Evolutionary conservation across 1,139 yeast genomes (phyloP), one percentile per base, ranked within the genome.

Genomic region (Pichia cactophila): DNA sequence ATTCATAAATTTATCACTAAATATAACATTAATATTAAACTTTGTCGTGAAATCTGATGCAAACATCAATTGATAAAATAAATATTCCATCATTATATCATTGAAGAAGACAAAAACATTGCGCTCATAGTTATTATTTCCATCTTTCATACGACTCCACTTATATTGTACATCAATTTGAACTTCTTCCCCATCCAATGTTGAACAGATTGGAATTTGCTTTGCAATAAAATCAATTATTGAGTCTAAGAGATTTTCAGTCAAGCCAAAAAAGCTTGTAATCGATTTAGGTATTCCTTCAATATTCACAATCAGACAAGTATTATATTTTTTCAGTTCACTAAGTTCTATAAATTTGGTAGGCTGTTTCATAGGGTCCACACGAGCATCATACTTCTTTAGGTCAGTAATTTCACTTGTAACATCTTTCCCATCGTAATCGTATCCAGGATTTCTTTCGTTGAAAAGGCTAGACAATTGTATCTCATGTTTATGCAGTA

Each of bases 81-180:
- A 43, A 38, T 51, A 51, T 39, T 62, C 40, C 9, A 63, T 54
- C 45, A 62, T 41, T 1, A 61, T 48, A 49, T 64, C 67, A 3
- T 53, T 48, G 43, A 64, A 64, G 20, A 47, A 45, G 7, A 64
- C 38, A 48, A 56, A 64, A 1, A 64, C 52, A 10, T 45, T 29
- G n/a, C 55, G 56, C 4, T 44, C 39, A 5, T 51, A 56, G 3
- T 57, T 38, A 3, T 31, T 5, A 1, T 14, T 31, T 20, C 29
- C 41, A n/a, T 50, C 50, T 9, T 48, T 52, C 17, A 60, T 46
- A 42, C 51, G 53, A 20, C 58, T 51, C 67, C 65, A 63, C 9
- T 42, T 40, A 47, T 43, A 53, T 42, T 50, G 43, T 42, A 33
- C 10, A 26, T 42, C 37, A 2, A 55, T 5, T 5, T 26, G 28